A percentile compares a stretch with the other conserved stretches of the same genome.
phyloP scores from a whole-genome alignment of 495 filamentous ascomycete species.

The Podospora pseudocomata region DNA sequence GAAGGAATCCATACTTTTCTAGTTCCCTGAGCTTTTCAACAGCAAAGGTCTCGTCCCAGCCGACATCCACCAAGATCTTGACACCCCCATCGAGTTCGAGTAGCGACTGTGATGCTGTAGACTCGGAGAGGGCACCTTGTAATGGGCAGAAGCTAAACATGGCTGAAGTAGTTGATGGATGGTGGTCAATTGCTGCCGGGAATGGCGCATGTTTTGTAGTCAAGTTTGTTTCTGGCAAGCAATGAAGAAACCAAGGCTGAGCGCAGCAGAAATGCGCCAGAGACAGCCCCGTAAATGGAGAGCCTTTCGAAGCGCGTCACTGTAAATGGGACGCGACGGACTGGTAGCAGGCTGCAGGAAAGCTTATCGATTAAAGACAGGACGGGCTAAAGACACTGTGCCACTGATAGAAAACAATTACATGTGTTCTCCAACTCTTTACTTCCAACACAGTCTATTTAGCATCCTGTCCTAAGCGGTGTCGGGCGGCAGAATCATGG shows the following conservation, averaged over 20 bases:
- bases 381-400: background rate
- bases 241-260: background rate
- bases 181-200: conserved; percentile 8
- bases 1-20: conserved; percentile 61
- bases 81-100: conserved; percentile 95
- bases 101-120: conserved; percentile 85
- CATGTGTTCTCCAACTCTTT: background rate
- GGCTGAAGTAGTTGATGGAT: conserved; percentile 3
- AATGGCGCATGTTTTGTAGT: conserved; percentile 15
- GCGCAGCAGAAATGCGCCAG: background rate
- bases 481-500: conserved; percentile 6
- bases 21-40: conserved; percentile 73
- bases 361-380: background rate
- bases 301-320: background rate
- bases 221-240: background rate
- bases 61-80: conserved; percentile 90
- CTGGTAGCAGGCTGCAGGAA: background rate
- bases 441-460: background rate
- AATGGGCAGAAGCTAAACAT: conserved; percentile 98
- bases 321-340: background rate
- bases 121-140: conserved; percentile 83
- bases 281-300: conserved; percentile 11
- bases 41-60: conserved; percentile 92
- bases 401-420: background rate
- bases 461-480: conserved; percentile 6